These are phyloP conservation scores for Aeschynomene evenia DNA, from an alignment of 306 rosid species.

Conservation along the genomic window DNA sequence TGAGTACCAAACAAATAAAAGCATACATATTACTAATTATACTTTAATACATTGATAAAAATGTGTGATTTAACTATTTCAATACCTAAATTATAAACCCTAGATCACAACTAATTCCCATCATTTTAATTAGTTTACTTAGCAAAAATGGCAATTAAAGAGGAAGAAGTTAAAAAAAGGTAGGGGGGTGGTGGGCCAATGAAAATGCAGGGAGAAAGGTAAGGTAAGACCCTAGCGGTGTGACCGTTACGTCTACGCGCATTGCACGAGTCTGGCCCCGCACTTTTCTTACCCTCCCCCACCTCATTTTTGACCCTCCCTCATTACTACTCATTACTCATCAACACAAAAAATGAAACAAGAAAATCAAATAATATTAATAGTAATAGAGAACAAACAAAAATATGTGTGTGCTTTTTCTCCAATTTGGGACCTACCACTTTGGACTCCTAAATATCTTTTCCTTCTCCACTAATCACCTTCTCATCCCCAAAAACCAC, in stretches of 20 bases:
- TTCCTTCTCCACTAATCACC: not conserved
- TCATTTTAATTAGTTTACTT: too few relatives aligned
- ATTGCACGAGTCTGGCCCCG: conserved; percentile 31
- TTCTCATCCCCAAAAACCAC: not conserved
- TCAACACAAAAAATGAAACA: too few relatives aligned
- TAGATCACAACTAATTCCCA: too few relatives aligned
- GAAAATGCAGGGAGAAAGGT: not conserved
- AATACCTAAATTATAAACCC: too few relatives aligned
- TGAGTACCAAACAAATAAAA: too few relatives aligned
- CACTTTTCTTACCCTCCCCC: not conserved
- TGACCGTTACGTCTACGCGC: conserved; percentile 51
- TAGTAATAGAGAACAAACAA: not conserved
- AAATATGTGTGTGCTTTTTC: conserved; percentile 35
- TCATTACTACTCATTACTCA: too few relatives aligned
- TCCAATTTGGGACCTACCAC: conserved; percentile 38
- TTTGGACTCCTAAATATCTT: not conserved
- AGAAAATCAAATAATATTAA: too few relatives aligned
- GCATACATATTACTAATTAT: too few relatives aligned
- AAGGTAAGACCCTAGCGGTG: conserved; percentile 9
- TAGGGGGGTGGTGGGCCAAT: not conserved
- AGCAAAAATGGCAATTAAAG: too few relatives aligned
- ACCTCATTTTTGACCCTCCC: conserved; percentile 32
- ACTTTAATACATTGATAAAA: too few relatives aligned
- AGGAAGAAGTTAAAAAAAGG: not conserved
- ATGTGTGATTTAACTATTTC: too few relatives aligned